Evolutionary conservation across 768 basidiomycete genomes (phyloP).

Genomic region (Tulasnella sp.): DNA sequence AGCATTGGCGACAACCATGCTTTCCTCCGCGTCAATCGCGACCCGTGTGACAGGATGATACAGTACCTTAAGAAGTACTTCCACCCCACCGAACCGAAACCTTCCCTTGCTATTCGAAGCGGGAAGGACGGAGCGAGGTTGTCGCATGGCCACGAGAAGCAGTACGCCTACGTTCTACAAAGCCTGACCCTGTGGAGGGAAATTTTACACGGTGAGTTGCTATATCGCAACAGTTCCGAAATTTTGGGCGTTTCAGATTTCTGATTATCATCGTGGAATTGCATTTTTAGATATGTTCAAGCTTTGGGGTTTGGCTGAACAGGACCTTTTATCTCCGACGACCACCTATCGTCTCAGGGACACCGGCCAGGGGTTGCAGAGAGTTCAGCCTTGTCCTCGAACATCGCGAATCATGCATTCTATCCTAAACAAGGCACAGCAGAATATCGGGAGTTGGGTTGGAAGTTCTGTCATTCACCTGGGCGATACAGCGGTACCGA

Average conservation of each 20-base stretch:
- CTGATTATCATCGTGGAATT: not conserved
- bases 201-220: constrained; percentile 65
- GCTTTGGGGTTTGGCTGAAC: constrained; percentile 75
- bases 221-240: not conserved
- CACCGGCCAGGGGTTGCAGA: constrained; percentile 87
- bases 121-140: constrained; percentile 75
- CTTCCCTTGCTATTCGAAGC: constrained; percentile 72
- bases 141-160: constrained; percentile 78
- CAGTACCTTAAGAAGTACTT: constrained; percentile 68
- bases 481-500: constrained; percentile 72
- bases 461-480: constrained; percentile 82
- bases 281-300: constrained; percentile 72
- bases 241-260: not conserved
- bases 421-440: constrained; percentile 78
- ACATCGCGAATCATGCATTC: constrained; percentile 88
- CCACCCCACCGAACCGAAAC: constrained; percentile 62
- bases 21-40: constrained; percentile 78
- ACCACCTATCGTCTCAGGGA: constrained; percentile 76
- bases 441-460: constrained; percentile 76
- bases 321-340: constrained; percentile 72
- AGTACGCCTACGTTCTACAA: constrained; percentile 81
- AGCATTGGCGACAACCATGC: constrained; percentile 89
- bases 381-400: constrained; percentile 81
- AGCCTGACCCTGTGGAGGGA: constrained; percentile 84
- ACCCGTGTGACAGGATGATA: constrained; percentile 86